A percentile compares a stretch with the other conserved stretches of the same genome.
Evolutionary conservation across 345 rosid species (phyloP).

Genomic region (Populus pruinosa): DNA sequence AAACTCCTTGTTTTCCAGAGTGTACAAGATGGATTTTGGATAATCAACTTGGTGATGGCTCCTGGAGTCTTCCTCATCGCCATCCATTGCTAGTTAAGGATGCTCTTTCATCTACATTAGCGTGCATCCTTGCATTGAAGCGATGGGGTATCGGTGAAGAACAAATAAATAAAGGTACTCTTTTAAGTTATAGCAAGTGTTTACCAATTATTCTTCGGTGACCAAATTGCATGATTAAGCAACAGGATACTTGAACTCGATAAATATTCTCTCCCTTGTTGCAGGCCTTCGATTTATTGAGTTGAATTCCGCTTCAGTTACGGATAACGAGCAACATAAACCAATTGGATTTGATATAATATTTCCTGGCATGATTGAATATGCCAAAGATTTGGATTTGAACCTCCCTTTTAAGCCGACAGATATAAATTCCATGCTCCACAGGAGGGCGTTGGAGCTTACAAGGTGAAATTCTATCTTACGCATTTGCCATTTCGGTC

Average conservation of each 20-base stretch:
- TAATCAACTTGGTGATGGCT: slow-evolving; percentile 72
- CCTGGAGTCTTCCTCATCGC: slow-evolving; percentile 62
- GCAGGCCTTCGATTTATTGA: slow-evolving; percentile 73
- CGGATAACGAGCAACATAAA: slow-evolving; percentile 49
- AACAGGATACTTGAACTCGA: background rate
- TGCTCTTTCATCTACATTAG: slow-evolving; percentile 65
- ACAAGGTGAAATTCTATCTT: slow-evolving; percentile 37
- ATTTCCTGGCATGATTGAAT: slow-evolving; percentile 79
- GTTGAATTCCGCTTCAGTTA: slow-evolving; percentile 47
- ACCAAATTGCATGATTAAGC: too few species aligned
- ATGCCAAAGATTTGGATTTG: slow-evolving; percentile 59
- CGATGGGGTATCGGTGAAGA: slow-evolving; percentile 70
- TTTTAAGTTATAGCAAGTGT: background rate
- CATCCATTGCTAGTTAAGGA: slow-evolving; percentile 55
- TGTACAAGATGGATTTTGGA: slow-evolving; percentile 69
- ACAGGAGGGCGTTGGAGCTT: slow-evolving; percentile 52
- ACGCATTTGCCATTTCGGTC: background rate
- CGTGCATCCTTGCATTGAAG: slow-evolving; percentile 72
- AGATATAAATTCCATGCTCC: slow-evolving; percentile 45
- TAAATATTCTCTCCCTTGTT: slow-evolving; percentile 8
- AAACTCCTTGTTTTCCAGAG: slow-evolving; percentile 62
- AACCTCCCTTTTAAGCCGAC: slow-evolving; percentile 50
- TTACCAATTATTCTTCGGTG: too few species aligned
- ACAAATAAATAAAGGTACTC: slow-evolving; percentile 55
- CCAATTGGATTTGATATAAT: slow-evolving; percentile 78